A percentile compares a stretch with the other conserved stretches of the same genome.
Evolutionary conservation across 768 basidiomycete species (phyloP).

Genomic region (Lyophyllum semitale): DNA sequence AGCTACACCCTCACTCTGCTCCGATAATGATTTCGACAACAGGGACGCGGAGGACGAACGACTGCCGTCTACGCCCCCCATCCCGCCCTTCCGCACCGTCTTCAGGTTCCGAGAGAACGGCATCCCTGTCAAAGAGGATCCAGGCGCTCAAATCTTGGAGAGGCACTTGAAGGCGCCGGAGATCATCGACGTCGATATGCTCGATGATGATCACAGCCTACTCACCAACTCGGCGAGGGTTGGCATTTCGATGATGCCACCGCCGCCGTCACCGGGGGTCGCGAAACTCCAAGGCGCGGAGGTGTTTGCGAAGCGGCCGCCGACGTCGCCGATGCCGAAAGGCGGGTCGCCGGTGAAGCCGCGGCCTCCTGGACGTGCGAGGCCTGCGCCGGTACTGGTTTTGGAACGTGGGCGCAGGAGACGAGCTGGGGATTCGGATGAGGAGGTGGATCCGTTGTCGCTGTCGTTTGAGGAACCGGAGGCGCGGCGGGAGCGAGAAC

Average conservation of each 20-base stretch:
- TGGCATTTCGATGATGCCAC: conserved; percentile 12
- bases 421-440: conserved; percentile 16
- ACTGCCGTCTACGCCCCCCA: conserved; percentile 55
- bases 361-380: conserved; percentile 55
- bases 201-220: conserved; percentile 1
- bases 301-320: conserved; percentile 61
- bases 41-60: conserved; percentile 54
- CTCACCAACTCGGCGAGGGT: background rate
- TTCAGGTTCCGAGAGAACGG: conserved; percentile 20
- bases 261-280: conserved; percentile 14
- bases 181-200: conserved; percentile 40
- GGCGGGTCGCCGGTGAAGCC: conserved; percentile 55
- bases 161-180: conserved; percentile 11
- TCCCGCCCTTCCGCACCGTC: conserved; percentile 21
- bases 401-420: background rate
- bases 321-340: conserved; percentile 63
- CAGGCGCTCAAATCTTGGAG: background rate
- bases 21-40: conserved; percentile 60
- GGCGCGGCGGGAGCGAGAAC: background rate
- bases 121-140: conserved; percentile 14
- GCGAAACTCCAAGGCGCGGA: conserved; percentile 24
- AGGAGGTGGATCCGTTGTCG: conserved; percentile 37
- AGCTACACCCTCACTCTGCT: conserved; percentile 73
- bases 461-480: conserved; percentile 25
- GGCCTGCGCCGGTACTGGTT: conserved; percentile 13